Evolutionary conservation across 2,329 filamentous ascomycete genomes (phyloP).

Genomic region (Nothophaeocryptopus gaeumannii): DNA sequence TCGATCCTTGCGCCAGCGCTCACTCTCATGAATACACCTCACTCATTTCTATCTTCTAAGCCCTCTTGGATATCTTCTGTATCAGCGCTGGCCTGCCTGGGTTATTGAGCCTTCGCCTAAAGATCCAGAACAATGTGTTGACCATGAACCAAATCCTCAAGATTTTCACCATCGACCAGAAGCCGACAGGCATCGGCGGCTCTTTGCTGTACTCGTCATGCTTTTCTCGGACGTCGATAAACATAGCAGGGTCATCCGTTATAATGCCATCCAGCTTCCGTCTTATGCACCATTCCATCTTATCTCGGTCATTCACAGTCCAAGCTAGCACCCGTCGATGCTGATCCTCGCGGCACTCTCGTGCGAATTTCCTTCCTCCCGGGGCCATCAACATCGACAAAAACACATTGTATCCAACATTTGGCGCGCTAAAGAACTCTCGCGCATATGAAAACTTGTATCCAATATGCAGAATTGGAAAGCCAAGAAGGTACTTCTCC

Average conservation of each 20-base stretch:
- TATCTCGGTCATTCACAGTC: conserved; percentile 77
- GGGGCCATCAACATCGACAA: conserved; percentile 66
- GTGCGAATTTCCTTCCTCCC: conserved; percentile 64
- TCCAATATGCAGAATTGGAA: conserved; percentile 66
- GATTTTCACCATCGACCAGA: conserved; percentile 16
- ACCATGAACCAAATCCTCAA: conserved; percentile 21
- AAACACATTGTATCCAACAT: conserved; percentile 75
- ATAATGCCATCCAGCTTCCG: conserved; percentile 73
- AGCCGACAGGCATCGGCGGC: conserved; percentile 14
- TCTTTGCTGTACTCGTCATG: conserved; percentile 37
- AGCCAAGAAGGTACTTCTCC: conserved; percentile 60
- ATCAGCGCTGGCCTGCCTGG: conserved; percentile 14
- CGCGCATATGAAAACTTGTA: conserved; percentile 65
- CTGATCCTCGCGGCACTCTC: conserved; percentile 30
- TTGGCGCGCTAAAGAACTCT: conserved; percentile 65
- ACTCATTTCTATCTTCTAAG: neutral
- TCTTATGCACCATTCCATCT: conserved; percentile 78
- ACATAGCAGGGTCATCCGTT: conserved; percentile 75
- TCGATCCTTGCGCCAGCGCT: neutral
- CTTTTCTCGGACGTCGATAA: conserved; percentile 57
- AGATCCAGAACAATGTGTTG: conserved; percentile 20
- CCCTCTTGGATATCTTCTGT: conserved; percentile 10
- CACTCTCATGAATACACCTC: neutral
- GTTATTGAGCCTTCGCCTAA: conserved; percentile 14
- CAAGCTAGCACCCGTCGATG: conserved; percentile 70